Evolutionary conservation across 2,329 filamentous ascomycete genomes (phyloP), one percentile per base, ranked within the genome.

Genomic region (Colletotrichum musicola): DNA sequence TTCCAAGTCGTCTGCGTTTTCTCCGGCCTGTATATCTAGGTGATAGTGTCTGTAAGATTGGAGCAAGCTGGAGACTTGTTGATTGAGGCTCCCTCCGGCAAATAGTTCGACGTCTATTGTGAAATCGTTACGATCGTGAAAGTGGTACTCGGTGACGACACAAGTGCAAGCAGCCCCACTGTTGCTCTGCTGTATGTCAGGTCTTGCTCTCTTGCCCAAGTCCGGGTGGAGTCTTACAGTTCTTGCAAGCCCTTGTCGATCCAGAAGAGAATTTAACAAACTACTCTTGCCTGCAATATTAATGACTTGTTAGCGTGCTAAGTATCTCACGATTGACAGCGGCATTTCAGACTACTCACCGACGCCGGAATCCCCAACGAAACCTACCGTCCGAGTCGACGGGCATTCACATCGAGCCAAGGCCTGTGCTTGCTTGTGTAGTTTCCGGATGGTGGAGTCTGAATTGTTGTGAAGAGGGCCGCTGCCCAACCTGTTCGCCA

Each of bases 351-450:
- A 7, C 27, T 7, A 40, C 38, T 49, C 71, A 82, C 82, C 81
- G 40, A 80, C 82, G 4, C 84, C 84, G 13, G 83, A 84, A 68
- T 85, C 83, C 0, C 84, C 84, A 0, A 86, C 81, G 46, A 86
- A 80, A 0, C 82, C 84, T 0, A 86, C 81, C 4, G 73, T 82
- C 16, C 82, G 75, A 2, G 76, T 80, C 0, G 80, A 75, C 0
- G 80, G 80, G 27, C 78, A 79, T 18, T 79, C 71, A 53, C 84
- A 85, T 0, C 42, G 30, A 1, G 78, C 76, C 22, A 86, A 68
- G 0, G 72, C 64, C 1, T 64, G 27, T 2, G 80, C 81, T 40
- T 79, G 72, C 6, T 71, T 47, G 60, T 79, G 71, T 1, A 85
- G 77, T 13, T 70, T 69, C 12, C 72, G 38, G 56, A 86, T 81